phyloP scores from a whole-genome alignment of 345 rosid species.

The Euphorbia pulcherrima region DNA sequence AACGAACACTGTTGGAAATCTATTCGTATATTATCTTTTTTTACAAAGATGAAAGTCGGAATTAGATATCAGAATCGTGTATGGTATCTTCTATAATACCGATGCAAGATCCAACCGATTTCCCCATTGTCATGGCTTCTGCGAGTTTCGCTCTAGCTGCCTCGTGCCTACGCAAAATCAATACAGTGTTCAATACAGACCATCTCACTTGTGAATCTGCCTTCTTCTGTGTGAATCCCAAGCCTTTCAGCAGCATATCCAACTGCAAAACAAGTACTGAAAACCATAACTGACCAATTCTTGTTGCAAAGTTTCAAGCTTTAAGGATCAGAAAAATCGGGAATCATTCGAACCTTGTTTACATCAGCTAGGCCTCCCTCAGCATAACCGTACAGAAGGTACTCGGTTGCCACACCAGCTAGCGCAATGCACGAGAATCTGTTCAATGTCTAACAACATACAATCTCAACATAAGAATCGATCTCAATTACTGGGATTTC shows the following conservation, averaged over 20 bases:
- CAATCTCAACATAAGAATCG: conserved; percentile 14
- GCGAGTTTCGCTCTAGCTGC: conserved; percentile 61
- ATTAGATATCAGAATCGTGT: conserved; percentile 44
- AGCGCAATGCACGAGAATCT: conserved; percentile 86
- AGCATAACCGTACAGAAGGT: conserved; percentile 65
- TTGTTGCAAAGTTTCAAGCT: neutral
- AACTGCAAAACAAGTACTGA: conserved; percentile 35
- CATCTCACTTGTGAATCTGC: conserved; percentile 86
- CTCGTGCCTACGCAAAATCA: conserved; percentile 70
- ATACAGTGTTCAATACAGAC: conserved; percentile 70
- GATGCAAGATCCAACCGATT: conserved; percentile 68
- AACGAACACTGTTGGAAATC: no score
- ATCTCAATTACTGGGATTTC: neutral
- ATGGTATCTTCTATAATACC: conserved; percentile 53
- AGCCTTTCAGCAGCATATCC: conserved; percentile 59
- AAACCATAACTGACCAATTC: neutral
- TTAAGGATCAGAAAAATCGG: neutral
- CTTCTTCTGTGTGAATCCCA: conserved; percentile 85
- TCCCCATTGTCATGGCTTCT: conserved; percentile 61
- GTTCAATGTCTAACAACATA: conserved; percentile 56
- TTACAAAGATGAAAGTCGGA: neutral
- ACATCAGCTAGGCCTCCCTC: conserved; percentile 89
- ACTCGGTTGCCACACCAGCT: conserved; percentile 83
- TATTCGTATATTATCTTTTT: no score
- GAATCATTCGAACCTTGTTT: conserved; percentile 46